phyloP scores from a whole-genome alignment of 371 early-diverging fungal genomes.

The Circinella umbellata region DNA sequence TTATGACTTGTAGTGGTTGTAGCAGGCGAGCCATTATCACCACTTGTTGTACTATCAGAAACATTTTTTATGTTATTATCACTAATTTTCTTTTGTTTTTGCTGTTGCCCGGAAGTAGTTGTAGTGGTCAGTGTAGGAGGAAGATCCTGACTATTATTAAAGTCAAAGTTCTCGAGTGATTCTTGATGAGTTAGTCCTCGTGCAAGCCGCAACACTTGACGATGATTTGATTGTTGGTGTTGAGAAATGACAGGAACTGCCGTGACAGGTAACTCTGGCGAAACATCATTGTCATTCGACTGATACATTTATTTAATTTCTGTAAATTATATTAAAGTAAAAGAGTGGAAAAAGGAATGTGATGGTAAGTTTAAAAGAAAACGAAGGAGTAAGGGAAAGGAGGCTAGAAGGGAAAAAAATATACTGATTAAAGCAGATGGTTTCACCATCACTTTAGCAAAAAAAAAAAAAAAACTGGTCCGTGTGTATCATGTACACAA shows the following conservation, averaged over 20 bases:
- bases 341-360: neutral
- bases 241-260: constrained; percentile 85
- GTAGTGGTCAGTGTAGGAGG: no score
- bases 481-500: no score
- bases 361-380: neutral
- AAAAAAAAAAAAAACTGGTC: no score
- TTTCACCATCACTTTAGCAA: no score
- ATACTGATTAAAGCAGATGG: no score
- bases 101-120: neutral
- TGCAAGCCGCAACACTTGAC: neutral
- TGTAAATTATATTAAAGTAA: neutral
- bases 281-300: neutral
- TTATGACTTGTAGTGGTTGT: no score
- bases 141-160: neutral
- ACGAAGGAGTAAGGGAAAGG: neutral
- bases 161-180: neutral
- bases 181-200: neutral
- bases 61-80: neutral
- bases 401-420: no score
- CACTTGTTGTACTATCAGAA: neutral
- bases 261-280: constrained; percentile 68
- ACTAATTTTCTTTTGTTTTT: neutral
- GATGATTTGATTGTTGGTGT: neutral
- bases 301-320: neutral
- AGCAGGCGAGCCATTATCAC: no score